Evolutionary conservation across 2,329 filamentous ascomycete species (phyloP).

Genomic region (Diaporthe longicolla): DNA sequence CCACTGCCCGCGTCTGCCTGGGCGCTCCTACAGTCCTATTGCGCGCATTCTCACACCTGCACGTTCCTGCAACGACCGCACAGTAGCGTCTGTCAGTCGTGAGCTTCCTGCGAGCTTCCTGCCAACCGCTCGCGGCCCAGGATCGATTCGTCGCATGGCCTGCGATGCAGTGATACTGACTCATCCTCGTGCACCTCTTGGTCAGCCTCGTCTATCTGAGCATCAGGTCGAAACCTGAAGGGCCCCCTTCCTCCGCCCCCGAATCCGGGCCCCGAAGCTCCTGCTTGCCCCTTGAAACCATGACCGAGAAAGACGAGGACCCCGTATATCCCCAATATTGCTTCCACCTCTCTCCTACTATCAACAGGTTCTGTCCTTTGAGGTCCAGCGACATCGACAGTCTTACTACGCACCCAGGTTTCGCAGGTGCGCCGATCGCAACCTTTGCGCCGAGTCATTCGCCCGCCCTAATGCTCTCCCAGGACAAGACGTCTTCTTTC

Average conservation of each 20-base stretch:
- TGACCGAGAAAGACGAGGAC: constrained; percentile 33
- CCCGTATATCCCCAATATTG: constrained; percentile 73
- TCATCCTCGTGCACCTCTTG: constrained; percentile 12
- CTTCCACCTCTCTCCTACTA: constrained; percentile 73
- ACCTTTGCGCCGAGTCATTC: constrained; percentile 3
- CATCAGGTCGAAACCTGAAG: constrained; percentile 17
- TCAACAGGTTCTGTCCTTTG: constrained; percentile 72
- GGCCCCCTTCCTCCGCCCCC: constrained; percentile 17
- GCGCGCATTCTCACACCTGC: constrained; percentile 1
- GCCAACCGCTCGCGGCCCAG: constrained; percentile 7
- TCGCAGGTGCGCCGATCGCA: constrained; percentile 61
- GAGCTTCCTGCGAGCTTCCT: constrained; percentile 23
- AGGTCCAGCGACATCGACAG: constrained; percentile 63
- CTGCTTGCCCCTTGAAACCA: constrained; percentile 28
- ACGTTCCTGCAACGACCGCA: background rate
- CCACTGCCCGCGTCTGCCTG: constrained; percentile 14
- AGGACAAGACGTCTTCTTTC: constrained; percentile 74
- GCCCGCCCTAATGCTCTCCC: background rate
- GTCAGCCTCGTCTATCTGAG: constrained; percentile 1
- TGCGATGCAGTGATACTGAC: constrained; percentile 16
- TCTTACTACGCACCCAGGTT: constrained; percentile 64
- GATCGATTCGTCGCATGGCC: background rate
- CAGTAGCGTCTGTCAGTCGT: background rate
- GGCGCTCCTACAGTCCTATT: background rate
- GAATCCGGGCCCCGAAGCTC: constrained; percentile 11